phyloP scores from a whole-genome alignment of 768 basidiomycete genomes.

The Pleurotus sapidus region DNA sequence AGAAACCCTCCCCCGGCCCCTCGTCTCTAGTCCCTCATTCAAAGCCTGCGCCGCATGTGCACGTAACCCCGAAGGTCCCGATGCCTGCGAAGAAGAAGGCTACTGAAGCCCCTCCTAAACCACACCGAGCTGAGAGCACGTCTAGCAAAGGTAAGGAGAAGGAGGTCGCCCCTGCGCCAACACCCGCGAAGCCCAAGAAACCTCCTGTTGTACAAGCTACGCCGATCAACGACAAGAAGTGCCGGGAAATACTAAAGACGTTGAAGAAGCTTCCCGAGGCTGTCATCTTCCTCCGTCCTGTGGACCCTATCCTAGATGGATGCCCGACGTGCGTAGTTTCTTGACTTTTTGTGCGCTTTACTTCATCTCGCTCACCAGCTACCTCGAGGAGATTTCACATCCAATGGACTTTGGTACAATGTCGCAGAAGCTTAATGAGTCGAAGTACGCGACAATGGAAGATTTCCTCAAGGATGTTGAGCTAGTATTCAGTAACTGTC shows the following conservation, averaged over 20 bases:
- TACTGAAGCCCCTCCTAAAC: constrained; percentile 41
- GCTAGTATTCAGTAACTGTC: constrained; percentile 86
- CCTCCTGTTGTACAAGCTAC: constrained; percentile 32
- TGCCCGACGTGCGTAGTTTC: constrained; percentile 78
- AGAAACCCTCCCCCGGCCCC: constrained; percentile 39
- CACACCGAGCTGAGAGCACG: constrained; percentile 25
- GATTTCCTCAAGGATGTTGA: constrained; percentile 78
- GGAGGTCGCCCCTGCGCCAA: constrained; percentile 35
- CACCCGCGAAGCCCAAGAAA: constrained; percentile 39
- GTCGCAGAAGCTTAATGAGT: constrained; percentile 57
- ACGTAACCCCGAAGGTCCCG: constrained; percentile 19
- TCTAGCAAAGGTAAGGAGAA: constrained; percentile 77
- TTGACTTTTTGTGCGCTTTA: not conserved
- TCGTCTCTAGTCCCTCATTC: constrained; percentile 20
- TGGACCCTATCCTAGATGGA: constrained; percentile 79
- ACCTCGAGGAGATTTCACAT: constrained; percentile 85
- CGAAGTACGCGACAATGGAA: constrained; percentile 77
- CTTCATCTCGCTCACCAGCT: constrained; percentile 44
- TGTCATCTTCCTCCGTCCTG: constrained; percentile 74
- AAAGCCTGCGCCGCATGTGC: constrained; percentile 16
- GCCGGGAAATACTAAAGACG: constrained; percentile 63
- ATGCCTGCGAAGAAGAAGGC: constrained; percentile 16
- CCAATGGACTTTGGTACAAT: constrained; percentile 97
- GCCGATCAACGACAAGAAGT: constrained; percentile 81
- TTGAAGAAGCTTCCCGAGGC: constrained; percentile 65